These are phyloP conservation scores for Lasiosphaeria miniovina DNA, from an alignment of 495 filamentous ascomycete genomes.

Conservation along the genomic window DNA sequence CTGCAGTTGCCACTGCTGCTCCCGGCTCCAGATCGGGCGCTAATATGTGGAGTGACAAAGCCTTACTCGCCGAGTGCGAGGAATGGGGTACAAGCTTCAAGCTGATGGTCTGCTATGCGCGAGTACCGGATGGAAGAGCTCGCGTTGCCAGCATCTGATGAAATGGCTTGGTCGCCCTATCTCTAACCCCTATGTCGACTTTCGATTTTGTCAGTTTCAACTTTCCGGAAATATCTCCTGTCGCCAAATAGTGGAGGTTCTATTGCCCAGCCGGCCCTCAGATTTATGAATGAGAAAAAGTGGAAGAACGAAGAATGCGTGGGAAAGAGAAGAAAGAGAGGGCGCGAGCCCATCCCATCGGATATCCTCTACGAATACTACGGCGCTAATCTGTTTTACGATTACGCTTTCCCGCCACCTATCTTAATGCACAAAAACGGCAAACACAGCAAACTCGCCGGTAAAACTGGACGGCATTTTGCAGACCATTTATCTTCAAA, in stretches of 20 bases:
- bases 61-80: slow-evolving; percentile 79
- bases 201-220: too few relatives aligned
- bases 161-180: neutral
- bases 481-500: neutral
- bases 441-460: neutral
- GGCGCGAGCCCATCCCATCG: slow-evolving; percentile 12
- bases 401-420: neutral
- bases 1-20: slow-evolving; percentile 41
- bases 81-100: slow-evolving; percentile 82
- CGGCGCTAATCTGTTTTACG: neutral
- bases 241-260: too few relatives aligned
- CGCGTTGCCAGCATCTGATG: slow-evolving; percentile 45
- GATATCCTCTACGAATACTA: neutral
- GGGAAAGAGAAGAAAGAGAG: slow-evolving; percentile 11
- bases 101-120: slow-evolving; percentile 85
- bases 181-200: neutral
- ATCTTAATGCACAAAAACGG: neutral
- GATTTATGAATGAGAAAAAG: slow-evolving; percentile 3
- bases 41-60: slow-evolving; percentile 80
- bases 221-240: too few relatives aligned
- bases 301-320: slow-evolving; percentile 1
- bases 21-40: slow-evolving; percentile 46
- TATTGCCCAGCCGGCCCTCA: slow-evolving; percentile 1
- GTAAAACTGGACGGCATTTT: slow-evolving; percentile 7
- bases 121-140: slow-evolving; percentile 39